Base-by-base conservation (phyloP, 1,284 basidiomycete species). In the Ceraceosorus guamensis region DNA sequence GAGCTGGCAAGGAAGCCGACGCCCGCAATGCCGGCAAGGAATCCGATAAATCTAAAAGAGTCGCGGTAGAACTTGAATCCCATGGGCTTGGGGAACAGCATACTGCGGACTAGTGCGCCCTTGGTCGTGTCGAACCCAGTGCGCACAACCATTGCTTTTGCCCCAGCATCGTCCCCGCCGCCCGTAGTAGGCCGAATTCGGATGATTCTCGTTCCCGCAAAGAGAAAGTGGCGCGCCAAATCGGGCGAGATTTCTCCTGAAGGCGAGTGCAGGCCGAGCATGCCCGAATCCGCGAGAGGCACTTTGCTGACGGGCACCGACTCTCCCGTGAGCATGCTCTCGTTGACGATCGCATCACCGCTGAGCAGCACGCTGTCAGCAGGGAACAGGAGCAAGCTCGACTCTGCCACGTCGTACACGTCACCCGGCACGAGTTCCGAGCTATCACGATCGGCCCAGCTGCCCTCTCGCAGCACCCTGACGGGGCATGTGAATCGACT, bases 91-190 rank as follows among this genome's bases (percentile, higher is more conserved):
- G 95, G 95, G 80, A 95, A 99, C 14, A 99, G 81, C 95, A 99
- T 99, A 0, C 91, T 95, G 30, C 95, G 83, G 6, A 98, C 85
- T 16, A 99, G 81, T 0, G 93, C 88, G 34, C 95, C 95, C 78
- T 98, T 98, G 10, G 95, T 98, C 2, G 95, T 99, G 76, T 89
- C 90, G 79, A 98, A 98, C 0, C 90, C 89, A 50, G 91, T 96
- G 45, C 92, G 82, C n/a, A 87, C 85, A 2, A 98, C 91, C 76
- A 98, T 79, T 1, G 86, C 95, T 57, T 92, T 78, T 0, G 93
- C 89, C 34, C 75, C 76, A 7, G 68, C 65, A 6, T 61, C 62
- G 33, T 66, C 49, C 13, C 46, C 50, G 66, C 70, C 58, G 10
- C 80, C 77, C 46, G 84, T 59, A 31, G 48, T 46, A 46, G 51